Evolutionary conservation across 768 basidiomycete species (phyloP).

Genomic region (Crassisporium funariophilum): DNA sequence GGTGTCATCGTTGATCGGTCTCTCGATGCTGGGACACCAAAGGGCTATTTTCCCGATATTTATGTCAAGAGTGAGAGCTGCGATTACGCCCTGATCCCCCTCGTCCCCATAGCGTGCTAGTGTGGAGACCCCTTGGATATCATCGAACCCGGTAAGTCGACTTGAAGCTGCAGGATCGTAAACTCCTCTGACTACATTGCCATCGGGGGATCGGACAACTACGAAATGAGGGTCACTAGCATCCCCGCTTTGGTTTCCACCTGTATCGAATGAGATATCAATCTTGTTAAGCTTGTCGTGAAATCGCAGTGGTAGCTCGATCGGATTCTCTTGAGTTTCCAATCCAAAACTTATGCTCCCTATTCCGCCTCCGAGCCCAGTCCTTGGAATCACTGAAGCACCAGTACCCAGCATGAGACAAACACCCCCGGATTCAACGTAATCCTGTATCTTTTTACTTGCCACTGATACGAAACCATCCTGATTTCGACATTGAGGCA

Average conservation of each 20-base stretch:
- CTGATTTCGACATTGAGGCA: conserved; percentile 68
- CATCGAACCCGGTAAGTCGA: conserved; percentile 33
- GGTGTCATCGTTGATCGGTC: conserved; percentile 38
- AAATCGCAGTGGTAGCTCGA: conserved; percentile 34
- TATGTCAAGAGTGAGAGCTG: conserved; percentile 35
- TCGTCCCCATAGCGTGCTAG: conserved; percentile 32
- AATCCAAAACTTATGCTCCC: conserved; percentile 37
- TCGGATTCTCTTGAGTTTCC: conserved; percentile 14
- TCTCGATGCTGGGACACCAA: conserved; percentile 63
- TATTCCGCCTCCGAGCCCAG: conserved; percentile 31
- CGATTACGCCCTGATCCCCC: conserved; percentile 24
- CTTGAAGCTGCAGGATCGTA: conserved; percentile 24
- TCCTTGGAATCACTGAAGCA: conserved; percentile 42
- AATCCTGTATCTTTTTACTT: conserved; percentile 53
- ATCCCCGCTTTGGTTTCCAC: conserved; percentile 3
- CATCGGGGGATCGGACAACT: conserved; percentile 22
- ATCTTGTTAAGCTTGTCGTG: conserved; percentile 34
- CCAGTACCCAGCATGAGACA: conserved; percentile 67
- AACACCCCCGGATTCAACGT: conserved; percentile 68
- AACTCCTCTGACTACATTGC: conserved; percentile 30
- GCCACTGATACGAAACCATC: conserved; percentile 42
- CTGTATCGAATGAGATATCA: conserved; percentile 29
- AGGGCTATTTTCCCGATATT: conserved; percentile 54
- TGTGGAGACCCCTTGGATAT: conserved; percentile 23
- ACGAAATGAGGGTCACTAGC: conserved; percentile 12